Base-by-base conservation (phyloP, 805 yeast genomes). In the Phaffomyces opuntiae region DNA sequence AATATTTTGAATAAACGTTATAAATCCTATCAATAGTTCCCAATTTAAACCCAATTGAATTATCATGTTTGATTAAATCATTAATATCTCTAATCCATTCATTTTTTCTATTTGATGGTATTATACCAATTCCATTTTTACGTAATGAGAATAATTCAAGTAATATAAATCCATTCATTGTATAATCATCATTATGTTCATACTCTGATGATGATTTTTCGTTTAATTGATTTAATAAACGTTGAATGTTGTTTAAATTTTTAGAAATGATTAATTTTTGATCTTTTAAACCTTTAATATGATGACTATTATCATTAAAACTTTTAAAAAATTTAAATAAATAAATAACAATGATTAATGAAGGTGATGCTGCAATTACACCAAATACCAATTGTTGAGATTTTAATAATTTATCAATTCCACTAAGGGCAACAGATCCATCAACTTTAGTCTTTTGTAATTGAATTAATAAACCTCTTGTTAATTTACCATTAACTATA, bases 381-480 rank as follows among this genome's bases (percentile, higher is more conserved):
- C 96, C 96, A 67, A 91, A 87, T n/a, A 93, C 93, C 45, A 91
- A 74, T 61, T 93, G 96, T 66, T 91, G 99, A 42, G 93, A 83
- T 62, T 88, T 84, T 39, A 93, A 73, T 53, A 91, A 69, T 40
- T 85, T 83, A 64, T 93, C 98, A 50, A 93, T 90, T 9, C 98
- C 98, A 54, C 76, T 78, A 49, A 91, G 76, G 0, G 96, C 98
- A 6, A 89, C 69, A 34, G 86, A 89, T 9, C 96, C 96, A 62
- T 91, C 99, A 7, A 93, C 97, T 64, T 91, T 91, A 12, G 96
- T 83, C 65, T 93, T 91, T 63, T 91, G 99, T n/a, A 93, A 71
- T 63, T 93, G 98, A 50, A 91, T 90, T 57, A 93, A 67, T 39
- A 93, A 63, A 14, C 90, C 80, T 45, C 96, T 73, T 9, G 89